These are phyloP conservation scores for Phaeosphaeriaceae sp. DNA, from an alignment of 2,329 filamentous ascomycete species.

Conservation along the genomic window DNA sequence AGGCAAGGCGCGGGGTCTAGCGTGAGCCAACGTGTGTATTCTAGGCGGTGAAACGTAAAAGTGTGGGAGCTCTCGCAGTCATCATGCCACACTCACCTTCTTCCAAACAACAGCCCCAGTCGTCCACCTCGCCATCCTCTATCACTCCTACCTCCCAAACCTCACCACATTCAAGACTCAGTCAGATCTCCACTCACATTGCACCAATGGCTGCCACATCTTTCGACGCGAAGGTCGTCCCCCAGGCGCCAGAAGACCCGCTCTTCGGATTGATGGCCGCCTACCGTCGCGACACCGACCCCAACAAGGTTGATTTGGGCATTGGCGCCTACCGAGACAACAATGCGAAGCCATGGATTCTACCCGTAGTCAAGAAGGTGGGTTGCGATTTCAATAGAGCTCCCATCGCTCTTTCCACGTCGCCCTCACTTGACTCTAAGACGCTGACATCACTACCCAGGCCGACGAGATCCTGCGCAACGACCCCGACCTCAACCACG, in stretches of 20 bases:
- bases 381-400: constrained; percentile 23
- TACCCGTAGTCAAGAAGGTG: constrained; percentile 97
- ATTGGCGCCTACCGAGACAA: constrained; percentile 95
- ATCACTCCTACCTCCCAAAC: constrained; percentile 22
- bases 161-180: constrained; percentile 51
- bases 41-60: background rate
- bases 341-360: constrained; percentile 94
- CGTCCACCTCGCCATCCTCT: constrained; percentile 8
- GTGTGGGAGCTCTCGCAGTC: constrained; percentile 3
- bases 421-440: background rate
- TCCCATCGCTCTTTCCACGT: constrained; percentile 1
- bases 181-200: constrained; percentile 75
- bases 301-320: constrained; percentile 91
- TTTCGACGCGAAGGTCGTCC: constrained; percentile 79
- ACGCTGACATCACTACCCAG: constrained; percentile 58
- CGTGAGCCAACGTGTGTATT: constrained; percentile 21
- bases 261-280: constrained; percentile 92
- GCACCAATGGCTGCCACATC: constrained; percentile 68
- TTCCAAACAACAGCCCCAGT: background rate
- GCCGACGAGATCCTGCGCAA: constrained; percentile 88
- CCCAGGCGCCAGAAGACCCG: constrained; percentile 91
- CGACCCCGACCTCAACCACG: constrained; percentile 92
- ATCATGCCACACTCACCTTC: constrained; percentile 37
- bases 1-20: constrained; percentile 35
- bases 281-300: constrained; percentile 77